phyloP scores from a whole-genome alignment of 768 basidiomycete genomes.

The Suillus weaverae region DNA sequence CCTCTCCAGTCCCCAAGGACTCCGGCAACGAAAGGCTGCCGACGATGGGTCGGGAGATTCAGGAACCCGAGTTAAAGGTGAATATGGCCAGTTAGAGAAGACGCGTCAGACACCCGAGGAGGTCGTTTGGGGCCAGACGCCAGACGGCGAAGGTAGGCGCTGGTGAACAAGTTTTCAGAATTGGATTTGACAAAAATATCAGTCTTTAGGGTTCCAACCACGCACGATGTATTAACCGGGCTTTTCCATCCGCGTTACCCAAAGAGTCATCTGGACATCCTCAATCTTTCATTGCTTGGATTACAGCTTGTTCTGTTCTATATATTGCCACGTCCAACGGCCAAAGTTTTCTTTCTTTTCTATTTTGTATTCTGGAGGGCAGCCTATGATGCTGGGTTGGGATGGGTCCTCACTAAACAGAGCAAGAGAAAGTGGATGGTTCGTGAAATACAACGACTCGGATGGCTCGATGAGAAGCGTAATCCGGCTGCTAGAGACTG shows the following conservation, averaged over 20 bases:
- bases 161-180: slow-evolving; percentile 4
- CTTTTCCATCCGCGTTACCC: slow-evolving; percentile 81
- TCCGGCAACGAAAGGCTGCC: slow-evolving; percentile 25
- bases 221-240: slow-evolving; percentile 84
- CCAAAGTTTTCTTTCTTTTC: slow-evolving; percentile 73
- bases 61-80: neutral
- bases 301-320: slow-evolving; percentile 76
- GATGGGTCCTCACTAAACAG: slow-evolving; percentile 92
- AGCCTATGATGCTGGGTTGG: slow-evolving; percentile 91
- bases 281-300: slow-evolving; percentile 79
- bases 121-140: slow-evolving; percentile 88
- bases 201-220: slow-evolving; percentile 95
- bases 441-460: slow-evolving; percentile 67
- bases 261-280: slow-evolving; percentile 85
- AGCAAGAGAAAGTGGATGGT: slow-evolving; percentile 97
- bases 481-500: slow-evolving; percentile 68
- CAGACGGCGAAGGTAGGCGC: slow-evolving; percentile 67
- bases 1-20: slow-evolving; percentile 18
- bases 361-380: slow-evolving; percentile 94
- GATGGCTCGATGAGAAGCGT: slow-evolving; percentile 83
- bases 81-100: slow-evolving; percentile 17
- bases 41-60: neutral
- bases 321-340: slow-evolving; percentile 53
- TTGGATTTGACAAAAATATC: slow-evolving; percentile 13
- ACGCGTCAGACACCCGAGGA: slow-evolving; percentile 39